Evolutionary conservation across 2,329 filamentous ascomycete genomes (phyloP), one percentile per base, ranked within the genome.

Genomic region (Colletotrichum neosansevieriae): DNA sequence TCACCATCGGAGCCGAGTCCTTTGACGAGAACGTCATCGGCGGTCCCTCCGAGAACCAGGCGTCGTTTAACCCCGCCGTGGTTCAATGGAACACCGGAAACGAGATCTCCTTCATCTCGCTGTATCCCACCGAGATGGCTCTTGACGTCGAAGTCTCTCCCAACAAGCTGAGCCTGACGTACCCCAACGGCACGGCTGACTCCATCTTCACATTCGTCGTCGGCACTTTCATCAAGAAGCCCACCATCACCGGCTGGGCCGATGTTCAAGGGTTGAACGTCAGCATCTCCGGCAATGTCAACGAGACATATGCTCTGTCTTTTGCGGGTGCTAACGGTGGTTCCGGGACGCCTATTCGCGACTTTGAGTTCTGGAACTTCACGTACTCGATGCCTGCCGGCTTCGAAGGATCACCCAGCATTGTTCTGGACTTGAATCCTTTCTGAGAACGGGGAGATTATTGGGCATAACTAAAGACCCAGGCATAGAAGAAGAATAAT

Each of bases 1-100:
- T 91, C 11, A 89, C 84, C 9, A 89, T 91, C 69, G 89, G 89
- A 42, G 86, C 85, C 0, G 84, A 88, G 73, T 85, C 86, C 0
- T 89, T 88, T 71, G 81, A 85, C 12, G 83, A 90, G 74, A 84
- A 81, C 47, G 82, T 83, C 2, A 75, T 89, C 6, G 88, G 88
- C 10, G 89, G 88, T 0, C 84, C 85, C 5, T 80, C 82, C 1
- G 80, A 81, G 58, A 86, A 84, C 49, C 82, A 82, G 5, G 79
- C 75, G 6, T 82, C 84, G 0, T 91, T 88, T 75, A 89, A 86
- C 66, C 88, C 88, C 0, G 85, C 86, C 0, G 84, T 90, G 6
- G 81, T 87, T 0, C 88, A 91, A 72, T 91, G 88, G 89, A 74
- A 79, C 15, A 81, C 80, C 4, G 80, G 79, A 4, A 72, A 73